These are phyloP conservation scores for Phytopythium helicoides DNA, from an alignment of 352 stramenopile genomes.

Conservation along the genomic window DNA sequence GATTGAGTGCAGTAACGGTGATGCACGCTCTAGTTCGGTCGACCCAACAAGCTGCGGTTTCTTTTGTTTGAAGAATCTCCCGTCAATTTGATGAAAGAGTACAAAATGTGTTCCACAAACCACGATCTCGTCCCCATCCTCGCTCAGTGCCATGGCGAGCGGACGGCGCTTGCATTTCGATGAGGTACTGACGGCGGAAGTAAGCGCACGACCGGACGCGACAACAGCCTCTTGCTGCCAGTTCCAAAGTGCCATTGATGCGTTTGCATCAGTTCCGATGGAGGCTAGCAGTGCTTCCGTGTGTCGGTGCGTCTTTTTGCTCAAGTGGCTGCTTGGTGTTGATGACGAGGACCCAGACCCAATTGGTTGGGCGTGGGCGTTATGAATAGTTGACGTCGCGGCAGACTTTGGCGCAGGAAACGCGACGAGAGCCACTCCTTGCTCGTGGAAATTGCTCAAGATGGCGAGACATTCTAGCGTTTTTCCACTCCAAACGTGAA, in stretches of 20 bases:
- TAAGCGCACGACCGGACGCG: slow-evolving; percentile 46
- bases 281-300: slow-evolving; percentile 58
- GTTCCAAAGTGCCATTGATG: slow-evolving; percentile 80
- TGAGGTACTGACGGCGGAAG: slow-evolving; percentile 2
- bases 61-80: slow-evolving; percentile 67
- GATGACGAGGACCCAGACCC: slow-evolving; percentile 22
- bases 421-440: slow-evolving; percentile 47
- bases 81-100: slow-evolving; percentile 54
- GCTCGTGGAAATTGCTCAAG: slow-evolving; percentile 58
- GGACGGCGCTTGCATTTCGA: slow-evolving; percentile 30
- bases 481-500: slow-evolving; percentile 68
- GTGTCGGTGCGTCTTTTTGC: slow-evolving; percentile 57
- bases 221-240: slow-evolving; percentile 64
- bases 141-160: slow-evolving; percentile 58
- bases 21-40: slow-evolving; percentile 1
- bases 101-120: slow-evolving; percentile 63
- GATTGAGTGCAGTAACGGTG: slow-evolving; percentile 38
- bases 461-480: slow-evolving; percentile 72
- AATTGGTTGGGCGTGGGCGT: slow-evolving; percentile 22
- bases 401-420: slow-evolving; percentile 55
- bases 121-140: slow-evolving; percentile 69
- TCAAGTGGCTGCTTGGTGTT: slow-evolving; percentile 38
- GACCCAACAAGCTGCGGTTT: slow-evolving; percentile 28
- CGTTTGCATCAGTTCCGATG: slow-evolving; percentile 53
- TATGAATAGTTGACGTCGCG: slow-evolving; percentile 33